Conservation (phyloP, 2,329 filamentous ascomycete genomes). For the Aspergillus felis region DNA sequence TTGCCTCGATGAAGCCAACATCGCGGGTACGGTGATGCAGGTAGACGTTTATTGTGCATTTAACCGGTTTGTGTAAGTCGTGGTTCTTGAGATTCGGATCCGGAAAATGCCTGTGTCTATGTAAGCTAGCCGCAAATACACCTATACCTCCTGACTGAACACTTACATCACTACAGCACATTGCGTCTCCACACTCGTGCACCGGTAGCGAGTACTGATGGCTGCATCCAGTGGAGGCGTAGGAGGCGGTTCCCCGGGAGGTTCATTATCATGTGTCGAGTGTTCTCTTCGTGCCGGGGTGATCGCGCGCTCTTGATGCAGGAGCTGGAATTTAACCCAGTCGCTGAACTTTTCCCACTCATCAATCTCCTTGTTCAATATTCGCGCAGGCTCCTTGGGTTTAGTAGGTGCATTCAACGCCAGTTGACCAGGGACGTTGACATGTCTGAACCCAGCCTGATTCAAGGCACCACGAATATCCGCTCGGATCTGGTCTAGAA, state of each 20-base stretch:
- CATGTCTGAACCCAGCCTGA: conserved; percentile 6
- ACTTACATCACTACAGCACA: not conserved
- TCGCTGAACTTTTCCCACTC: conserved; percentile 12
- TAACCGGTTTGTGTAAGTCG: not conserved
- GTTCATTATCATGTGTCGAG: too few species aligned
- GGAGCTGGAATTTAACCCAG: conserved; percentile 11
- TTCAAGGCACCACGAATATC: conserved; percentile 7
- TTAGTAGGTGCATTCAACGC: not conserved
- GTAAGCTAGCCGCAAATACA: not conserved
- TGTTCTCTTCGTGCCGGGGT: too few species aligned
- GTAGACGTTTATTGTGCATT: not conserved
- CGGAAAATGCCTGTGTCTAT: not conserved
- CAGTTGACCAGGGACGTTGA: conserved; percentile 3
- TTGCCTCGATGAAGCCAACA: not conserved
- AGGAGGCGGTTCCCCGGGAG: too few species aligned
- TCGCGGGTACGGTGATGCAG: not conserved
- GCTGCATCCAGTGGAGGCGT: too few species aligned
- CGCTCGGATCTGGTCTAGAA: conserved; percentile 8
- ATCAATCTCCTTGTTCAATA: conserved; percentile 4
- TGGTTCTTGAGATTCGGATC: not conserved
- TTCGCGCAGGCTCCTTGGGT: not conserved
- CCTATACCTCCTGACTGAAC: not conserved
- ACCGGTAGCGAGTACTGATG: not conserved
- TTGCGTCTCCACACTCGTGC: not conserved
- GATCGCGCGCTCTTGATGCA: not conserved